These are phyloP conservation scores for Cladosporium sp. DNA, from an alignment of 2,329 filamentous ascomycete species.

Conservation along the genomic window DNA sequence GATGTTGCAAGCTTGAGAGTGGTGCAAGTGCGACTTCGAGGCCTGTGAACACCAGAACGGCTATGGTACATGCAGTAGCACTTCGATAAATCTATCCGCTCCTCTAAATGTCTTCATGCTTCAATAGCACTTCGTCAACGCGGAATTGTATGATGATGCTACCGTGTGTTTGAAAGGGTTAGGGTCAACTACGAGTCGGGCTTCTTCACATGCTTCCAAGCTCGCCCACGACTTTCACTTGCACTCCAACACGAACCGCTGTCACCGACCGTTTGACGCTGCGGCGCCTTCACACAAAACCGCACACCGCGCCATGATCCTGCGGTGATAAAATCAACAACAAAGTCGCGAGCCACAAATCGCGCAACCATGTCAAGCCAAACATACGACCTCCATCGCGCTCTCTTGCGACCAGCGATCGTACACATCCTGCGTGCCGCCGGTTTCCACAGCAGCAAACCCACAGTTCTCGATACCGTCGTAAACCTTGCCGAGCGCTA, in stretches of 20 bases:
- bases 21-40: no score
- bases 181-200: no score
- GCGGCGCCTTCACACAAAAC: background rate
- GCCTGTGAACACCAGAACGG: no score
- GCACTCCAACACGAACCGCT: background rate
- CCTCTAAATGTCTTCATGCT: no score
- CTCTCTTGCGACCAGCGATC: slow-evolving; percentile 78
- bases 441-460: slow-evolving; percentile 78
- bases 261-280: background rate
- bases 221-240: slow-evolving; percentile 1
- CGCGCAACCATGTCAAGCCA: slow-evolving; percentile 23
- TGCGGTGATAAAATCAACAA: slow-evolving; percentile 3
- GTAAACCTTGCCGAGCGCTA: slow-evolving; percentile 83
- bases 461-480: slow-evolving; percentile 80
- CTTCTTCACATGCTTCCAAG: slow-evolving; percentile 1
- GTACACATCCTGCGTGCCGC: slow-evolving; percentile 88
- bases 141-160: no score
- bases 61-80: no score
- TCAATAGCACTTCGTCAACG: no score
- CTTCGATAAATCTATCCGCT: no score
- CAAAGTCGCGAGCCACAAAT: slow-evolving; percentile 2
- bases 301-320: slow-evolving; percentile 7
- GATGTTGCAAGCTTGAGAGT: no score
- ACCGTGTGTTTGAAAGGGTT: no score
- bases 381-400: slow-evolving; percentile 56